phyloP scores from a whole-genome alignment of 345 rosid species.

The Garcia nutans region DNA sequence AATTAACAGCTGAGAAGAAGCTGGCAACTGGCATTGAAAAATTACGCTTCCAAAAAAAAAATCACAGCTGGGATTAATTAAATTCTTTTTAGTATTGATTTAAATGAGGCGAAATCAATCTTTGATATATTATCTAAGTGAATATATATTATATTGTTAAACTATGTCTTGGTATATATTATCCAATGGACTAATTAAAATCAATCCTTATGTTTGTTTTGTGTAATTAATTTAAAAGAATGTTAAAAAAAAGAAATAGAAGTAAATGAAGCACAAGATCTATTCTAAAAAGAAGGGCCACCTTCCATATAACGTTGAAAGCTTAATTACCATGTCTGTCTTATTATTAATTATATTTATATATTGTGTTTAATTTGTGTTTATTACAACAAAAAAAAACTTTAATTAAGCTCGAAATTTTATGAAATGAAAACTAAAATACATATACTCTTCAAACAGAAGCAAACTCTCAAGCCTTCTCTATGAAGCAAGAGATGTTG shows the following conservation, averaged over 20 bases:
- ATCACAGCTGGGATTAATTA: too few relatives aligned
- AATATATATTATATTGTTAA: too few relatives aligned
- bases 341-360: not conserved
- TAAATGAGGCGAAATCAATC: too few relatives aligned
- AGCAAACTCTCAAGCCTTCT: slow-evolving; percentile 34
- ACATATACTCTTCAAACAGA: slow-evolving; percentile 13
- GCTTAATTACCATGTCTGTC: slow-evolving; percentile 35
- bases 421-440: slow-evolving; percentile 12
- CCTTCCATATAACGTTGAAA: slow-evolving; percentile 21
- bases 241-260: not conserved
- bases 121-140: too few relatives aligned
- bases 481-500: slow-evolving; percentile 60
- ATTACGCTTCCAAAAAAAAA: too few relatives aligned
- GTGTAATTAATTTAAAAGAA: slow-evolving; percentile 15
- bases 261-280: slow-evolving; percentile 23
- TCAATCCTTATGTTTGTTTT: slow-evolving; percentile 16
- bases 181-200: too few relatives aligned
- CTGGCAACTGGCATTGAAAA: not conserved
- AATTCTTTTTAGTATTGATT: too few relatives aligned
- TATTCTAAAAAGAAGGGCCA: slow-evolving; percentile 47
- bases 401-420: slow-evolving; percentile 36
- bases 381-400: slow-evolving; percentile 4
- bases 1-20: not conserved
- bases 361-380: not conserved
- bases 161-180: too few relatives aligned